Evolutionary conservation across 306 rosid genomes (phyloP).

Genomic region (Hippophae rhamnoides): DNA sequence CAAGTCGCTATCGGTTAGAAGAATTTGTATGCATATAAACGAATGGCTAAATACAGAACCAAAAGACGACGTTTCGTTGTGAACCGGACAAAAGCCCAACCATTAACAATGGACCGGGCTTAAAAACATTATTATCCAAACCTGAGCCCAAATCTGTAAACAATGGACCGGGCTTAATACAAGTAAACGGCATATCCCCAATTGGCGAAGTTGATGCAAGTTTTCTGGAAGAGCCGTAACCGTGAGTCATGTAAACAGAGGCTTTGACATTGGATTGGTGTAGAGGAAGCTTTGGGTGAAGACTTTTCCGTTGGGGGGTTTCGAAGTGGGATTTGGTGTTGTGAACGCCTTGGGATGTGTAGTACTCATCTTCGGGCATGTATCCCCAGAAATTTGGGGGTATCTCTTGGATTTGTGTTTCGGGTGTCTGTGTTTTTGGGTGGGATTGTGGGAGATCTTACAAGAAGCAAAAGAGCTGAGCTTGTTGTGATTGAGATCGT

Average conservation of each 20-base stretch:
- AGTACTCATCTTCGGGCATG: conserved; percentile 74
- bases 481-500: not conserved
- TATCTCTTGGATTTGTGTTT: conserved; percentile 18
- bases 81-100: too few species aligned
- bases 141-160: too few species aligned
- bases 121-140: too few species aligned
- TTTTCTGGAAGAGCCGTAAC: conserved; percentile 91
- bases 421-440: not conserved
- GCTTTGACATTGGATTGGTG: conserved; percentile 32
- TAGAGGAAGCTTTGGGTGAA: conserved; percentile 70
- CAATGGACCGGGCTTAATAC: too few species aligned
- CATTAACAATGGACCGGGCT: too few species aligned
- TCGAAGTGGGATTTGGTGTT: conserved; percentile 63
- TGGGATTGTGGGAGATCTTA: not conserved
- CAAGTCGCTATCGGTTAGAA: too few species aligned
- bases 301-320: conserved; percentile 57
- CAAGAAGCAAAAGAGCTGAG: not conserved
- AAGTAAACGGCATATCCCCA: conserved; percentile 85
- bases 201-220: conserved; percentile 59
- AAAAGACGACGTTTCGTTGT: too few species aligned
- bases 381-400: conserved; percentile 77
- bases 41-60: too few species aligned
- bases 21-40: too few species aligned
- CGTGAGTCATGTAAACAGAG: conserved; percentile 84
- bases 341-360: conserved; percentile 66